Conservation (phyloP, 345 rosid genomes). For the Passiflora organensis region DNA sequence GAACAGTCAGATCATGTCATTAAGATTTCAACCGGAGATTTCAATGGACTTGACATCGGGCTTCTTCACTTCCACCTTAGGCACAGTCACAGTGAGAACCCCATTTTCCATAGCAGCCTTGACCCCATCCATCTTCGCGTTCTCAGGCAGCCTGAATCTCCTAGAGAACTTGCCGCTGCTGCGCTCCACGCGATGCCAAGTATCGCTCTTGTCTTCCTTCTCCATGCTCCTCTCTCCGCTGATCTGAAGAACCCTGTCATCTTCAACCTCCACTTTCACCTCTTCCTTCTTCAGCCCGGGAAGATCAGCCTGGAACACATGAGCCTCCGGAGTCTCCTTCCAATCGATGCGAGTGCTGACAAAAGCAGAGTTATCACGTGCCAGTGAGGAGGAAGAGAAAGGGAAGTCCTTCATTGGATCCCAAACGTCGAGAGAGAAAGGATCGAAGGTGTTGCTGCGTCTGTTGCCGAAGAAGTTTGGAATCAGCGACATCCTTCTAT, state of each 20-base stretch:
- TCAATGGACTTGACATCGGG: conserved; percentile 13
- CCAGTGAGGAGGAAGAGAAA: too few species aligned
- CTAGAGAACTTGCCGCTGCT: conserved; percentile 16
- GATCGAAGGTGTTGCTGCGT: too few species aligned
- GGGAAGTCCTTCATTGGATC: background rate
- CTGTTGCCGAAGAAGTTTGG: conserved; percentile 4
- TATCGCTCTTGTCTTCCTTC: too few species aligned
- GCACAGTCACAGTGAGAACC: conserved; percentile 14
- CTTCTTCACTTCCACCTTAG: conserved; percentile 5
- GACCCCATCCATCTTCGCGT: conserved; percentile 9
- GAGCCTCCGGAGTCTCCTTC: conserved; percentile 16
- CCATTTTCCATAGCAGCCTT: conserved; percentile 16
- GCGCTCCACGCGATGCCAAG: conserved; percentile 8
- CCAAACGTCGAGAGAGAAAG: conserved; percentile 11
- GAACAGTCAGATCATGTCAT: too few species aligned
- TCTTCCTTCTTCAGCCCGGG: too few species aligned
- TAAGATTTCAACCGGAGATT: conserved; percentile 7
- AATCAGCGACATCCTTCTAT: conserved; percentile 2
- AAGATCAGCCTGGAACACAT: conserved; percentile 15
- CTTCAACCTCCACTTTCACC: conserved; percentile 11
- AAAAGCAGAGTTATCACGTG: conserved; percentile 3
- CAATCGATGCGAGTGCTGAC: conserved; percentile 8
- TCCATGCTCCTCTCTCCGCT: conserved; percentile 15
- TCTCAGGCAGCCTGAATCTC: conserved; percentile 14
- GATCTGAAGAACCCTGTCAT: conserved; percentile 12